Evolutionary conservation across 257 asterid species (phyloP).

Genomic region (Nicotiana sylvestris): DNA sequence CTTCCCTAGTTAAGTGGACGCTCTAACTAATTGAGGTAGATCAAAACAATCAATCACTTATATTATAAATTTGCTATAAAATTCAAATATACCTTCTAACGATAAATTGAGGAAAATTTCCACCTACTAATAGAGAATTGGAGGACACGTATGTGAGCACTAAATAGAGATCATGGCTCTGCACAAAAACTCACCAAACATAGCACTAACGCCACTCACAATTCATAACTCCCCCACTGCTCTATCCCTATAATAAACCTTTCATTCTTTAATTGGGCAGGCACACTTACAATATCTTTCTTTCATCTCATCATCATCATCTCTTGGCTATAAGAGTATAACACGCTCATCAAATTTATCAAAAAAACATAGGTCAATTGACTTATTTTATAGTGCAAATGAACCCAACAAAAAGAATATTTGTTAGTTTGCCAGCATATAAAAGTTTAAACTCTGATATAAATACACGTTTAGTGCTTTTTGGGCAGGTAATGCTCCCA

Average conservation of each 20-base stretch:
- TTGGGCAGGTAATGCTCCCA: background rate
- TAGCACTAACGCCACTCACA: background rate
- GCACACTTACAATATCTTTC: background rate
- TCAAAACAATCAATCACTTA: too few relatives aligned
- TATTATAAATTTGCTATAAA: too few relatives aligned
- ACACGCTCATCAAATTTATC: background rate
- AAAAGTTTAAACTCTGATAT: background rate
- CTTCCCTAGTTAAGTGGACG: too few relatives aligned
- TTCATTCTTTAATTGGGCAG: background rate
- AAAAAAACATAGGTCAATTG: background rate
- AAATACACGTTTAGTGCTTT: background rate
- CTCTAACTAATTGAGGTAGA: too few relatives aligned
- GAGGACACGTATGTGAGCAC: conserved; percentile 9
- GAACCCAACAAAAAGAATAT: background rate
- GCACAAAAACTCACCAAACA: conserved; percentile 10
- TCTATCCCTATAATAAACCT: background rate
- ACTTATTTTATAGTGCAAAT: background rate
- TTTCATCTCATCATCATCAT: background rate
- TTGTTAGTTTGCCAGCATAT: background rate
- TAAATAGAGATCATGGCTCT: background rate
- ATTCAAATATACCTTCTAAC: too few relatives aligned
- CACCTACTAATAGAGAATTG: background rate
- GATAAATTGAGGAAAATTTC: too few relatives aligned
- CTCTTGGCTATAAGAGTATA: background rate
- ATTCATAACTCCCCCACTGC: background rate